Evolutionary conservation across 805 yeast species (phyloP), one percentile per base, ranked within the genome.

Genomic region (Jamesozyma rosinii): DNA sequence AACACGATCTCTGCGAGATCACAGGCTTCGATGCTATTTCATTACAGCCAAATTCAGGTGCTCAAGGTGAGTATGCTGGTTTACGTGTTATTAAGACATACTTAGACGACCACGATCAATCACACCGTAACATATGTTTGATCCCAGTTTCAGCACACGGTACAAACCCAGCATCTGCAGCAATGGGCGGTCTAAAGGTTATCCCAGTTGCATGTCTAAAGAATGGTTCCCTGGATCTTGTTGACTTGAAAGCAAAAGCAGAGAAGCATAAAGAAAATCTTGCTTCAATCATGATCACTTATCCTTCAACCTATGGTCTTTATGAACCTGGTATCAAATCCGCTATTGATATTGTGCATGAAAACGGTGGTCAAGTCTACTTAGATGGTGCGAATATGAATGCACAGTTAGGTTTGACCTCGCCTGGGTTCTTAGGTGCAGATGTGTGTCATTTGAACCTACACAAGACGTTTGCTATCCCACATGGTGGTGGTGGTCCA

Each of bases 401-500:
- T 63, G 98, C 98, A 0, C 98, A 92, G 68, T 95, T 92, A 39
- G 98, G 98, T 13, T 72, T 92, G 47, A 90, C 97, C 0, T 84
- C 95, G 5, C 97, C 98, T 9, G 98, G 97, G 45, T 97, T 88
- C 59, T 70, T 92, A 53, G 97, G 97, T 42, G 97, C 97, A 11
- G 98, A 92, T 67, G 97, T 92, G 35, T 92, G 98, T 65, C 98
- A 92, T 59, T 75, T 92, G 69, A 92, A 92, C 64, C 72, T 92
- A 61, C 98, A 92, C 72, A 92, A 92, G 69, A 92, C 98, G 1
- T 92, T 92, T 71, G 88, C 97, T 37, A 87, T 92, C 58, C 94
- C 96, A 43, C 98, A 92, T 59, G 98, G 98, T 59, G 98, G 98
- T 61, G 98, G 98, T 62, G 98, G 98, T 35, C 98, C 98, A 35